These are phyloP conservation scores for Cutaneotrichosporon sp. DNA, from an alignment of 1,284 basidiomycete species.

Conservation along the genomic window DNA sequence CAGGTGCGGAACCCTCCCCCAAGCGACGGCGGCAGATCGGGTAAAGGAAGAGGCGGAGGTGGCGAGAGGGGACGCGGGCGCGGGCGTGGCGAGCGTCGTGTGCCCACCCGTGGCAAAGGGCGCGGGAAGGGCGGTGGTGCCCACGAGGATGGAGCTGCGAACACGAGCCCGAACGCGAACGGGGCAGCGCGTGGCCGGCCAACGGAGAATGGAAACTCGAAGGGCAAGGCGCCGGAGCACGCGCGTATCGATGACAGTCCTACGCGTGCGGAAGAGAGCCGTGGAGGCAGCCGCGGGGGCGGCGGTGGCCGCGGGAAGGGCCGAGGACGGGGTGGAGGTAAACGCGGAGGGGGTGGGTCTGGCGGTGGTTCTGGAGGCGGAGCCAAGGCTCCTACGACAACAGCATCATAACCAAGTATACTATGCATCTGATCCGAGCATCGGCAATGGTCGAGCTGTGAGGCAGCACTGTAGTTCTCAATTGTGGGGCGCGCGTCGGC, in stretches of 20 bases:
- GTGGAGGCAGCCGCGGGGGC: not conserved
- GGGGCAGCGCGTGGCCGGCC: not conserved
- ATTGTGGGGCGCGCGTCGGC: too few relatives aligned
- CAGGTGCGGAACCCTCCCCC: constrained; percentile 64
- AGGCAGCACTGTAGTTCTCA: too few relatives aligned
- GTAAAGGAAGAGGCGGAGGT: not conserved
- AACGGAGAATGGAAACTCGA: not conserved
- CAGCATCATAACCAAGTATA: not conserved
- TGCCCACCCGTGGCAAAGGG: not conserved
- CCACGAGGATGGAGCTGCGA: not conserved
- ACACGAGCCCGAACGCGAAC: too few relatives aligned
- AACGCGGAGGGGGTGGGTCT: not conserved
- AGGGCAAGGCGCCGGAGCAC: not conserved
- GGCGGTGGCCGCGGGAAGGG: not conserved
- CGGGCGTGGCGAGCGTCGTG: not conserved
- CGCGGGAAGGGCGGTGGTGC: not conserved
- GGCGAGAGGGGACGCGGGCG: not conserved
- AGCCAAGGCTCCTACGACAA: not conserved
- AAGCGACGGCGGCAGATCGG: not conserved
- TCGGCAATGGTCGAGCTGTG: not conserved
- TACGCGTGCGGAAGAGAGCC: not conserved
- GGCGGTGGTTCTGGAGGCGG: not conserved
- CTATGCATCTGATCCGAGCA: not conserved
- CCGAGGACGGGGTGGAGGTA: not conserved
- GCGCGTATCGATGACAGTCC: constrained; percentile 3